A percentile compares a stretch with the other conserved stretches of the same genome.
Conservation (phyloP, 768 basidiomycete species). For the Neoboletus magnificus region DNA sequence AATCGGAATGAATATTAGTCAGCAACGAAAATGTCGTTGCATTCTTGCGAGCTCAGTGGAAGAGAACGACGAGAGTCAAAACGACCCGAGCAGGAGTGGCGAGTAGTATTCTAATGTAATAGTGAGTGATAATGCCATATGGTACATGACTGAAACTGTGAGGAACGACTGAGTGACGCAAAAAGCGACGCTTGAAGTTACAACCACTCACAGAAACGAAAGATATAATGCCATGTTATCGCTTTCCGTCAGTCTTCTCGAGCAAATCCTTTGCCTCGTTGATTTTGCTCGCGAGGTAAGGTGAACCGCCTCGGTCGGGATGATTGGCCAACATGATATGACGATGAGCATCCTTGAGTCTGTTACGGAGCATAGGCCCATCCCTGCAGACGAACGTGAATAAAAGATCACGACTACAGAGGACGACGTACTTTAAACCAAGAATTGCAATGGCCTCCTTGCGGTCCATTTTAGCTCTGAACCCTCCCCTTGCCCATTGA, state of each 20-base stretch:
- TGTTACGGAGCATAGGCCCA: constrained; percentile 65
- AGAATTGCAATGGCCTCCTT: constrained; percentile 90
- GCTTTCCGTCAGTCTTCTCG: constrained; percentile 70
- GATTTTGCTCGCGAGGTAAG: constrained; percentile 96
- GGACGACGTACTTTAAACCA: constrained; percentile 69
- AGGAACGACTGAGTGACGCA: constrained; percentile 1
- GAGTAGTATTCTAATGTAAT: constrained; percentile 19
- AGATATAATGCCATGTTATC: constrained; percentile 12
- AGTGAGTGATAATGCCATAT: constrained; percentile 11
- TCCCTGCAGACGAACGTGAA: constrained; percentile 53
- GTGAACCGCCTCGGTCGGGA: constrained; percentile 97
- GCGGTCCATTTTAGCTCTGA: constrained; percentile 94
- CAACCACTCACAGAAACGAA: constrained; percentile 9
- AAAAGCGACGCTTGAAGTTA: not conserved
- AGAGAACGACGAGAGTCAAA: not conserved
- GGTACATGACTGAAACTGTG: constrained; percentile 17
- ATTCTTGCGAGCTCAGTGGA: not conserved
- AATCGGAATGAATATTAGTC: constrained; percentile 12
- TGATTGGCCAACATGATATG: constrained; percentile 98
- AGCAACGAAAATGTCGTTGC: not conserved
- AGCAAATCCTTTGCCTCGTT: constrained; percentile 96
- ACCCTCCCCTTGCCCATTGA: constrained; percentile 91
- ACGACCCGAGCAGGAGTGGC: constrained; percentile 6
- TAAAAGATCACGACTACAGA: not conserved
- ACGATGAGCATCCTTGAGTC: constrained; percentile 92